A percentile compares a stretch with the other conserved stretches of the same genome.
phyloP scores from a whole-genome alignment of 1,284 basidiomycete species.

The Rhodotorula sp. region DNA sequence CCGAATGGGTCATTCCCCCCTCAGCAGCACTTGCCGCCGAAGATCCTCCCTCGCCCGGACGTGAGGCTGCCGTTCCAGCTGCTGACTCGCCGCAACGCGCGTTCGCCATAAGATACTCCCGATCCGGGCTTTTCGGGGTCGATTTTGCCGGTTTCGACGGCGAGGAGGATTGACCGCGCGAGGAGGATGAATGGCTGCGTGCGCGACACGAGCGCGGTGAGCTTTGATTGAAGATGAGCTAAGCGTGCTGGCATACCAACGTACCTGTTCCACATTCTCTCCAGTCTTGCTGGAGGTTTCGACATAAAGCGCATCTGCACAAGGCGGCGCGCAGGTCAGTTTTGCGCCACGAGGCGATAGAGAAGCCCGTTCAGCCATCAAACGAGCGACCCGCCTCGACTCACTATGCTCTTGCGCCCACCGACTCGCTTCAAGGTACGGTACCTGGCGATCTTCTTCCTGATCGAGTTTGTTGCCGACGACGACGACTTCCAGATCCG shows the following conservation, averaged over 20 bases:
- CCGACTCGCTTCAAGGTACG: constrained; percentile 85
- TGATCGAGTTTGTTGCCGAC: constrained; percentile 94
- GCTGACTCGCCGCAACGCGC: constrained; percentile 79
- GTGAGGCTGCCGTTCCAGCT: constrained; percentile 50
- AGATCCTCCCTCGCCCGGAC: constrained; percentile 3
- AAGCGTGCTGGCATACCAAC: background rate
- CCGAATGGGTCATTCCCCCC: too few relatives aligned
- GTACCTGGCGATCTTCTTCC: constrained; percentile 91
- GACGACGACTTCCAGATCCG: constrained; percentile 82
- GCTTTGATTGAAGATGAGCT: background rate
- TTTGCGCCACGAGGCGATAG: too few relatives aligned
- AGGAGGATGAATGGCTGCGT: constrained; percentile 81
- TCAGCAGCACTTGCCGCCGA: constrained; percentile 26
- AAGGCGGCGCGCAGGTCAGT: background rate
- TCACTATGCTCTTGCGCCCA: constrained; percentile 93
- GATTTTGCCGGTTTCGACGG: constrained; percentile 84
- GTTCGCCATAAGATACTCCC: constrained; percentile 93
- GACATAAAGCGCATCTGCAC: constrained; percentile 78
- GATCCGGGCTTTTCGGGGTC: constrained; percentile 91
- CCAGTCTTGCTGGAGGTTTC: constrained; percentile 90
- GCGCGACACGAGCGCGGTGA: too few relatives aligned
- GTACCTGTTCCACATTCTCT: constrained; percentile 71
- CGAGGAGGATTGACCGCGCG: constrained; percentile 83
- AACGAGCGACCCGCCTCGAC: constrained; percentile 26
- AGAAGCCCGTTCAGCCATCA: background rate